Evolutionary conservation across 2,329 filamentous ascomycete genomes (phyloP), one percentile per base, ranked within the genome.

Genomic region (Fusarium sp.): DNA sequence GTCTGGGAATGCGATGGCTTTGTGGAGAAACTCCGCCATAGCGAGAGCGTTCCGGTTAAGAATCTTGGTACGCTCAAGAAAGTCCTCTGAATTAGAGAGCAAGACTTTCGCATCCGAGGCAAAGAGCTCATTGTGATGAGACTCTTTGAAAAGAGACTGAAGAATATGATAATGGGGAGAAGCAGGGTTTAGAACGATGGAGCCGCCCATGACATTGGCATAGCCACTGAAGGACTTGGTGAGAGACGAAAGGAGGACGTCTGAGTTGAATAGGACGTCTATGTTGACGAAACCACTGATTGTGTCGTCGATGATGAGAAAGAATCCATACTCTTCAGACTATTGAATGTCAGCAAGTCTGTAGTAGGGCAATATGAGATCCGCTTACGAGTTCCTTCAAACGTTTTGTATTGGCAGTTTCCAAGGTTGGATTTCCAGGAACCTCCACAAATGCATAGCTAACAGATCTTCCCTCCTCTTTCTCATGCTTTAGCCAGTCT

Each of bases 171-270:
- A 84, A 59, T 82, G 79, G 5, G 75, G 68, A 1, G 84, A 86
- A 7, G 81, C 73, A 0, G 86, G 86, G 73, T 87, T 87, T 44
- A 89, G 80, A 44, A 85, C 81, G 22, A 83, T 72, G 55, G 83
- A 85, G n/a, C 85, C 88, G 38, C 81, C 87, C 81, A 90, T 85
- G 52, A 87, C 85, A 72, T 91, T 84, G 27, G 87, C 83, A 65
- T 85, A 85, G 20, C 89, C 89, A 66, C 81, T 88, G 74, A 91
- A 90, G 4, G 84, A 83, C 77, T 90, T 90, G n/a, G 87, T 90
- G 20, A 90, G 80, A 29, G 84, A 86, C 0, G 85, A 85, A 20
- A 87, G 71, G 35, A 90, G 67, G 1, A 88, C 76, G 70, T 90
- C 87, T 4, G 84, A 83, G 0, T 82, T 79, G 9, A 78, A 71